Percentiles rank a stretch among this genome's conserved stretches.
phyloP scores from a whole-genome alignment of 2,329 filamentous ascomycete genomes.

The Dothideomycetes sp. region DNA sequence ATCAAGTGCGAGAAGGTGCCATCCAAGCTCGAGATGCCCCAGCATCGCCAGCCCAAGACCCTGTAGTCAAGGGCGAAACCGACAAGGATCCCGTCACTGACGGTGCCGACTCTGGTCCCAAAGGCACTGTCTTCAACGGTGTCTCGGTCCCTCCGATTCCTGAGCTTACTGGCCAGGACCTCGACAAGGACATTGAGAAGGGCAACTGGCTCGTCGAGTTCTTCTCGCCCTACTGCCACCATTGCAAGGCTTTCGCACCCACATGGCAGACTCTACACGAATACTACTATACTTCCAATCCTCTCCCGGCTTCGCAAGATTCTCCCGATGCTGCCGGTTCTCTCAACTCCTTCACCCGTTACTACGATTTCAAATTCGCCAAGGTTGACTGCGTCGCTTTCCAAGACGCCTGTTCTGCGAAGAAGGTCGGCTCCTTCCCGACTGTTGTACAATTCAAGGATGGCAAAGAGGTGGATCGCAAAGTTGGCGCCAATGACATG shows the following conservation, averaged over 20 bases:
- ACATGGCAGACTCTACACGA: slow-evolving; percentile 90
- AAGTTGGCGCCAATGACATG: slow-evolving; percentile 61
- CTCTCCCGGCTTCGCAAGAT: slow-evolving; percentile 43
- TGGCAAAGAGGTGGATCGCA: slow-evolving; percentile 55
- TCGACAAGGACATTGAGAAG: slow-evolving; percentile 50
- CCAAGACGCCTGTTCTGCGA: slow-evolving; percentile 63
- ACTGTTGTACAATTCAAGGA: slow-evolving; percentile 73
- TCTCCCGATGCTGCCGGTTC: slow-evolving; percentile 41
- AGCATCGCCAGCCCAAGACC: slow-evolving; percentile 15
- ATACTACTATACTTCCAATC: slow-evolving; percentile 84
- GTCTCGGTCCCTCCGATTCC: slow-evolving; percentile 56
- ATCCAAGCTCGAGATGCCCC: slow-evolving; percentile 13
- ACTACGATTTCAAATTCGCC: slow-evolving; percentile 84
- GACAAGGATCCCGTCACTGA: slow-evolving; percentile 28
- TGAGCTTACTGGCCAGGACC: slow-evolving; percentile 50
- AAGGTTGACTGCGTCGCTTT: slow-evolving; percentile 77
- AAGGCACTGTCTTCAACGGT: slow-evolving; percentile 54
- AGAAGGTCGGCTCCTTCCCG: slow-evolving; percentile 63
- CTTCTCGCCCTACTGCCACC: slow-evolving; percentile 48
- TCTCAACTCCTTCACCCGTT: slow-evolving; percentile 63
- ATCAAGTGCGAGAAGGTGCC: slow-evolving; percentile 12
- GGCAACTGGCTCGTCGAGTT: slow-evolving; percentile 53
- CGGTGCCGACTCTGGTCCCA: slow-evolving; percentile 15
- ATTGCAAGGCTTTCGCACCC: slow-evolving; percentile 73
- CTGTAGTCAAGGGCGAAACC: slow-evolving; percentile 24